Base-by-base conservation (phyloP, 768 basidiomycete genomes). In the Megacollybia marginata region DNA sequence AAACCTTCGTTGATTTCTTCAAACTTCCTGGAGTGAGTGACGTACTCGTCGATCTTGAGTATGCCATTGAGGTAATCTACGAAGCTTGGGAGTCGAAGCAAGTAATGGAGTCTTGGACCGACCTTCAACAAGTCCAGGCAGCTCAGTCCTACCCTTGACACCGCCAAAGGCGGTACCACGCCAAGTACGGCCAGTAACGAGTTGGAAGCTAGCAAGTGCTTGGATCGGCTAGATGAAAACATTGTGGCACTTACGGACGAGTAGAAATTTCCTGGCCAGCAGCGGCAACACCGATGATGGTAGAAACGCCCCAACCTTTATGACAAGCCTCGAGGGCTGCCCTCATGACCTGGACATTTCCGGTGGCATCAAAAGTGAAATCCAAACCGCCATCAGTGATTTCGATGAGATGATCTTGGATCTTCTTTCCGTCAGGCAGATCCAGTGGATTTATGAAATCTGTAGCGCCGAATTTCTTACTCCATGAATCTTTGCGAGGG, bases 301-400 rank as follows among this genome's bases (percentile, higher is more conserved):
- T 97, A 50, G 85, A 91, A 40, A 97, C 85, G 57, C 96, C 96
- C 96, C 96, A 99, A 12, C 96, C 96, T 65, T 98, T 98, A 69
- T 99, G 96, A 67, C 93, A 97, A n/a, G 93, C 89, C 70, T 99
- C 96, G 44, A 99, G 80, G 20, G 96, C 96, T 45, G 85, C 73
- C 53, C 94, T 82, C 94, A 96, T 97, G 54, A 95, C 92, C 28
- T 92, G 72, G 9, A 92, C 88, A 63, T 96, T 97, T 18, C 96
- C 96, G 9, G 96, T 99, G 57, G 86, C 88, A 61, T 99, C 96
- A 60, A 94, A 99, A 11, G 96, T 98, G 65, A 83, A 97, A 69
- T 99, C 96, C 34, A 96, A 73, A 20, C 96, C 96, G 15, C 96
- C 96, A 59, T 99, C 96, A 3, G 95, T 98, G 56, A 92, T 79